Evolutionary conservation across 768 basidiomycete species (phyloP).

Genomic region (Leucocoprinus birnbaumii): DNA sequence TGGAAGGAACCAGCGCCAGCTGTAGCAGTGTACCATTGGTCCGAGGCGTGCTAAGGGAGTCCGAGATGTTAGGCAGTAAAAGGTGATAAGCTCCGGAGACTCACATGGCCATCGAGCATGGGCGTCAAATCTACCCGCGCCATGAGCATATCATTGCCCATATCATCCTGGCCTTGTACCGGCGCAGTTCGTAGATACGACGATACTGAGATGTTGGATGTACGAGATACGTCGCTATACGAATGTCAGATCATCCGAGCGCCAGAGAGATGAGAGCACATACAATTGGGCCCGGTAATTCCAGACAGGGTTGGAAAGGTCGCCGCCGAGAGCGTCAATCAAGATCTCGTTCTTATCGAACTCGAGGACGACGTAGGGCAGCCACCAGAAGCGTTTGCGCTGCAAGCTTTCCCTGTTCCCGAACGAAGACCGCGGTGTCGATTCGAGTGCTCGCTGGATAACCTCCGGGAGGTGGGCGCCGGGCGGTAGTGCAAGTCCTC

Average conservation of each 20-base stretch:
- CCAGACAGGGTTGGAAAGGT: conserved; percentile 87
- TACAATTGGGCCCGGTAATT: conserved; percentile 96
- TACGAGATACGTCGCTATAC: conserved; percentile 88
- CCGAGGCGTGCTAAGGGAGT: conserved; percentile 65
- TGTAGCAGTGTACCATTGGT: conserved; percentile 87
- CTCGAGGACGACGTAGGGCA: conserved; percentile 96
- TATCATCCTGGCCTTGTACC: conserved; percentile 79
- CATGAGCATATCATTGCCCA: conserved; percentile 96
- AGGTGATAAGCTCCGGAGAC: conserved; percentile 18
- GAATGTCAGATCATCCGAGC: background rate
- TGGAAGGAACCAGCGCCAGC: conserved; percentile 91
- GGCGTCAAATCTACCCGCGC: conserved; percentile 91
- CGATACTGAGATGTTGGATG: conserved; percentile 88
- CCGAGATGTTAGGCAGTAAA: background rate
- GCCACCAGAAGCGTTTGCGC: conserved; percentile 92
- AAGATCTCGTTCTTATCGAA: conserved; percentile 98
- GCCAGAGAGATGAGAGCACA: conserved; percentile 28
- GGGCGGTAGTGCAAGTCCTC: conserved; percentile 77
- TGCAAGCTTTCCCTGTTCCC: conserved; percentile 90
- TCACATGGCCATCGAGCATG: conserved; percentile 72
- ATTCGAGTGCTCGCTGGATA: conserved; percentile 78
- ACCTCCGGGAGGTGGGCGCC: conserved; percentile 80
- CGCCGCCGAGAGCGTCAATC: conserved; percentile 95
- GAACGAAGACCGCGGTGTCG: conserved; percentile 53
- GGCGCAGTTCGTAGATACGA: conserved; percentile 87